Conservation (phyloP, 306 rosid genomes). For the Leucaena leucocephala region DNA sequence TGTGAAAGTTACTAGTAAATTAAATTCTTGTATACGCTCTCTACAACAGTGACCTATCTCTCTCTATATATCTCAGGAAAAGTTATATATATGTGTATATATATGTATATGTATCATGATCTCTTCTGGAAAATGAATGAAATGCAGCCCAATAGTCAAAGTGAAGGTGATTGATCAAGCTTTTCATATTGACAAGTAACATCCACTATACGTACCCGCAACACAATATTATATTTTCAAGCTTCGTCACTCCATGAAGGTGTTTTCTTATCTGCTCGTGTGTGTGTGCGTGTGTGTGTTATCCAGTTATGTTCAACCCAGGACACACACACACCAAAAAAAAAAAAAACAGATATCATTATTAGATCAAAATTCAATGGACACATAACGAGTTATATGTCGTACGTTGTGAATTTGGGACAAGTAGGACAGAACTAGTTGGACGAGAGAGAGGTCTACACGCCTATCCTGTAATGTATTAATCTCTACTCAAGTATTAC, state of each 20-base stretch:
- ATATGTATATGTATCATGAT: no score
- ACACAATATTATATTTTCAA: conserved; percentile 36
- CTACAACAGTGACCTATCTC: no score
- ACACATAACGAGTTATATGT: no score
- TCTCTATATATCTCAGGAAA: no score
- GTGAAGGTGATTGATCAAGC: conserved; percentile 55
- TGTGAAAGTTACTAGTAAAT: no score
- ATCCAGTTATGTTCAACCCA: conserved; percentile 31
- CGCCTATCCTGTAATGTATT: no score
- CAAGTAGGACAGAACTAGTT: conserved; percentile 57
- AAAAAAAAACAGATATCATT: no score
- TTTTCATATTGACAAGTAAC: conserved; percentile 33
- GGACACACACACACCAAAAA: no score
- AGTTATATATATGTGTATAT: no score
- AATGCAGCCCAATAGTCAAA: conserved; percentile 36
- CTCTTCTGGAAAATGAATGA: not conserved
- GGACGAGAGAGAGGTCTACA: conserved; percentile 50
- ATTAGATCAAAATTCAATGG: no score
- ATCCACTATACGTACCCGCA: conserved; percentile 6
- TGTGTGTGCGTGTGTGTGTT: conserved; percentile 32
- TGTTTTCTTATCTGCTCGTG: not conserved
- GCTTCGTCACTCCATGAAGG: not conserved
- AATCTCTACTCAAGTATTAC: no score
- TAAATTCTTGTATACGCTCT: no score
- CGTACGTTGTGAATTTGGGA: conserved; percentile 34